phyloP scores from a whole-genome alignment of 2,329 filamentous ascomycete genomes.

The Tolypocladium cylindrosporum region DNA sequence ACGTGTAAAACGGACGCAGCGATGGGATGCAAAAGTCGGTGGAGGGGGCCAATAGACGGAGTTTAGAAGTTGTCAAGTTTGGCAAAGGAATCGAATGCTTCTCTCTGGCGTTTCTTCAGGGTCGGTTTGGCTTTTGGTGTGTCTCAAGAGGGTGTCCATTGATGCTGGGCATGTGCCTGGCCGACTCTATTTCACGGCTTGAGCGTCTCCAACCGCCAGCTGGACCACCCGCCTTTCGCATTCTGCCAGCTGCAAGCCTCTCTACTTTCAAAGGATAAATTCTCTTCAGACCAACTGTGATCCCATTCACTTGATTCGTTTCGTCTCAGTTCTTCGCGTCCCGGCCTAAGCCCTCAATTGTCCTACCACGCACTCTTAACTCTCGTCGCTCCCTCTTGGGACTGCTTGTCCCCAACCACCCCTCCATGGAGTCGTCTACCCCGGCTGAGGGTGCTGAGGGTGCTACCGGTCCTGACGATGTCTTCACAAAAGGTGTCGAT shows the following conservation, averaged over 20 bases:
- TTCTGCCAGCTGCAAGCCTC: background rate
- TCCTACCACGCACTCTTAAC: background rate
- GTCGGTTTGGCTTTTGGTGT: too few species aligned
- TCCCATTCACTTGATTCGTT: background rate
- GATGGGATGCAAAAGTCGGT: background rate
- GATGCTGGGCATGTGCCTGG: too few species aligned
- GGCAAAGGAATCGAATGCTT: conserved; percentile 2
- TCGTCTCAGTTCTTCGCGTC: background rate
- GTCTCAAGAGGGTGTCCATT: too few species aligned
- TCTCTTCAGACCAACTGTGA: background rate
- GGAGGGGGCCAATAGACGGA: conserved; percentile 5
- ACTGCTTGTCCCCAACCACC: background rate
- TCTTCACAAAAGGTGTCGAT: background rate
- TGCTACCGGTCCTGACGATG: background rate
- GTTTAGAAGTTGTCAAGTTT: conserved; percentile 2
- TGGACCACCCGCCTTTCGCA: background rate
- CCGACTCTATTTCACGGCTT: background rate
- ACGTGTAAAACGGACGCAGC: background rate
- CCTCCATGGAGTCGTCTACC: background rate
- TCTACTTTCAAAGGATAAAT: background rate
- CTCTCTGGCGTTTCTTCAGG: background rate
- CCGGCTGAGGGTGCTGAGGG: background rate
- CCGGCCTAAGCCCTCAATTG: background rate
- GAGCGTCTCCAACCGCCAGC: background rate
- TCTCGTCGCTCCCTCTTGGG: background rate